These are phyloP conservation scores for Dissophora globulifera DNA, from an alignment of 192 early-diverging fungal species.

Conservation along the genomic window DNA sequence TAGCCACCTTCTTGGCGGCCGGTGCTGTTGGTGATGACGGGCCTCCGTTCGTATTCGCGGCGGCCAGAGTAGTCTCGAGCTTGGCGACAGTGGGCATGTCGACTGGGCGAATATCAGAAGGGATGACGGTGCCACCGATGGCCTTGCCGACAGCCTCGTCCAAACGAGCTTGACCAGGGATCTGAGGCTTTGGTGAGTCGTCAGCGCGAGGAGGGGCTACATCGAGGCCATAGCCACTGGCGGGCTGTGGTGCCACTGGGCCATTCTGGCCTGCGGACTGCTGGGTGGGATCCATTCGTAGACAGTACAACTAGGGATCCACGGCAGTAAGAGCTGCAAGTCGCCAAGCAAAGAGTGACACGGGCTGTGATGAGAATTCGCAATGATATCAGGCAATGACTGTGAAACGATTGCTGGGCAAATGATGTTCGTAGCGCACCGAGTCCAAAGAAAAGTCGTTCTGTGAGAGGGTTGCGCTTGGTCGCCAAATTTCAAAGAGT, in stretches of 20 bases:
- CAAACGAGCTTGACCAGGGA: constrained; percentile 21
- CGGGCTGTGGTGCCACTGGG: not conserved
- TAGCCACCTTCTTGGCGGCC: too few relatives aligned
- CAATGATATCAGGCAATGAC: constrained; percentile 7
- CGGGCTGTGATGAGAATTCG: constrained; percentile 11
- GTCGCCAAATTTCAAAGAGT: too few relatives aligned
- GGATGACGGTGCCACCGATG: constrained; percentile 38
- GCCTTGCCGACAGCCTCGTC: constrained; percentile 32
- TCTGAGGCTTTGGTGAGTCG: constrained; percentile 11
- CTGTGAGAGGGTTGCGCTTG: too few relatives aligned
- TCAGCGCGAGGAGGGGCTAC: constrained; percentile 14
- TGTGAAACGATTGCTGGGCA: too few relatives aligned
- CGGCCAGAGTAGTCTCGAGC: constrained; percentile 12
- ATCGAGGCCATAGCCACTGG: constrained; percentile 17
- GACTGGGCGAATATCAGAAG: constrained; percentile 28
- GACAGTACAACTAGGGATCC: not conserved
- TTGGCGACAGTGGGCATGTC: constrained; percentile 26
- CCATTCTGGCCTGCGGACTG: constrained; percentile 12
- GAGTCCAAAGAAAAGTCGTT: too few relatives aligned
- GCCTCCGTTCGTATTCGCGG: not conserved
- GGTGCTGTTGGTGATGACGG: not conserved
- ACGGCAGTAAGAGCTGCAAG: not conserved
- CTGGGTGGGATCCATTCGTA: constrained; percentile 26
- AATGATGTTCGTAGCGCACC: too few relatives aligned
- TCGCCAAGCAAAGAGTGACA: too few relatives aligned